A percentile compares a stretch with the other conserved stretches of the same genome.
These are phyloP conservation scores for Fomitopsis pinicola DNA, from an alignment of 1,284 basidiomycete species.

Conservation along the genomic window DNA sequence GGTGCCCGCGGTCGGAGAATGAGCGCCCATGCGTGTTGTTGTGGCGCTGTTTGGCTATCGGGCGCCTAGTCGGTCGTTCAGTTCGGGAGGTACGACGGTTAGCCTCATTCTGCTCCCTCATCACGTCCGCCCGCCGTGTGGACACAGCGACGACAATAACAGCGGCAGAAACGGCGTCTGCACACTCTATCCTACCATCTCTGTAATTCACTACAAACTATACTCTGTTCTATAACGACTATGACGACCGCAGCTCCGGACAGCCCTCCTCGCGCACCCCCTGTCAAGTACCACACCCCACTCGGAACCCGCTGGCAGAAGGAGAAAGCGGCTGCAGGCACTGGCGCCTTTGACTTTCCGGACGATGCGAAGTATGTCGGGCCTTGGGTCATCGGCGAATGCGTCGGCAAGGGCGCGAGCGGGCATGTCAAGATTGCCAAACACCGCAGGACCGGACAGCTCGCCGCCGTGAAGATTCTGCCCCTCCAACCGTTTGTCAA, in stretches of 20 bases:
- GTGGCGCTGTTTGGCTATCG: too few species aligned
- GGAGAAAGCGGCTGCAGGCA: constrained; percentile 72
- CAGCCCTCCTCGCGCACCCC: constrained; percentile 63
- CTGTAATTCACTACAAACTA: constrained; percentile 3
- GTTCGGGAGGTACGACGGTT: not conserved
- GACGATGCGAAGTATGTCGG: constrained; percentile 73
- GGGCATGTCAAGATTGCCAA: constrained; percentile 95
- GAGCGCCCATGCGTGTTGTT: too few species aligned
- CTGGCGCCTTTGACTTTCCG: constrained; percentile 65
- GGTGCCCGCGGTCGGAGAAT: not conserved
- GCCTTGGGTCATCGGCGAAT: constrained; percentile 88
- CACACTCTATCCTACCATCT: constrained; percentile 3
- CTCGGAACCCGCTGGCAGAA: constrained; percentile 79
- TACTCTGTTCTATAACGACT: constrained; percentile 1
- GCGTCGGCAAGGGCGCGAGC: constrained; percentile 92
- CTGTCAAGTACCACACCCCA: constrained; percentile 62
- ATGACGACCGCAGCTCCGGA: constrained; percentile 17
- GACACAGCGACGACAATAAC: constrained; percentile 4
- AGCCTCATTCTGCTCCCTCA: not conserved
- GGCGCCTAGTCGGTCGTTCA: not conserved
- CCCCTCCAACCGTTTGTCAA: constrained; percentile 82
- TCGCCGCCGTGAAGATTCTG: constrained; percentile 97
- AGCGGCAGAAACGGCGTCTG: not conserved
- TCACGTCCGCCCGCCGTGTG: not conserved
- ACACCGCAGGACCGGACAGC: constrained; percentile 85